Conservation (phyloP, 441 rosid genomes). For the Populus hybrid region DNA sequence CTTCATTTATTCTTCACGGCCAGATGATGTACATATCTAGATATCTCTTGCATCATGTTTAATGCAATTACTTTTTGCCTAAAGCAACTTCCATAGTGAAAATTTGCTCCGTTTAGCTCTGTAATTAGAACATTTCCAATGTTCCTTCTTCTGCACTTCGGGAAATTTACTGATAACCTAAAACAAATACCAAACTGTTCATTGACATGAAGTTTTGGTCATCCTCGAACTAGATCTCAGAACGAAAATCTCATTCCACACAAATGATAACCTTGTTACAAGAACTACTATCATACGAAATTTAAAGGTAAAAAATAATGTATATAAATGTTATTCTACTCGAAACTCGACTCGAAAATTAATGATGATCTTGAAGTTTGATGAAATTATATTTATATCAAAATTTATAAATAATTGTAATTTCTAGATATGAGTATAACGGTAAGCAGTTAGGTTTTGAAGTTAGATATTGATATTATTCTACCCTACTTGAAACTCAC, state of each 20-base stretch:
- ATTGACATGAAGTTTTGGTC: background rate
- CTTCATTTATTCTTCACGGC: background rate
- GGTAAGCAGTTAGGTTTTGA: background rate
- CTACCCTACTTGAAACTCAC: background rate
- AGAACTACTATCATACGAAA: too few relatives aligned
- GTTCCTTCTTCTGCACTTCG: background rate
- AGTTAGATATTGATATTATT: too few relatives aligned
- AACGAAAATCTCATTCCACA: too few relatives aligned
- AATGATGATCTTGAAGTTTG: too few relatives aligned
- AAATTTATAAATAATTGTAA: too few relatives aligned
- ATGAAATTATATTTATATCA: too few relatives aligned
- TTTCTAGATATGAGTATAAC: background rate
- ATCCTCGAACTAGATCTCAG: background rate
- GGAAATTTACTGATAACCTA: background rate
- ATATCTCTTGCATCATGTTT: background rate
- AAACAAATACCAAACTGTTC: background rate
- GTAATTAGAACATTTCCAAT: background rate
- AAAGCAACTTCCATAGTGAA: background rate
- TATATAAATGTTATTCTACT: too few relatives aligned
- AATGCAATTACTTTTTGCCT: background rate
- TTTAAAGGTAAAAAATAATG: too few relatives aligned
- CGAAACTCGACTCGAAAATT: too few relatives aligned
- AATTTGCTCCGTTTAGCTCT: background rate
- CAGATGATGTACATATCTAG: conserved; percentile 3
- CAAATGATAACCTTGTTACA: too few relatives aligned